phyloP scores from a whole-genome alignment of 1,284 basidiomycete genomes.

The Tilletia walkeri region DNA sequence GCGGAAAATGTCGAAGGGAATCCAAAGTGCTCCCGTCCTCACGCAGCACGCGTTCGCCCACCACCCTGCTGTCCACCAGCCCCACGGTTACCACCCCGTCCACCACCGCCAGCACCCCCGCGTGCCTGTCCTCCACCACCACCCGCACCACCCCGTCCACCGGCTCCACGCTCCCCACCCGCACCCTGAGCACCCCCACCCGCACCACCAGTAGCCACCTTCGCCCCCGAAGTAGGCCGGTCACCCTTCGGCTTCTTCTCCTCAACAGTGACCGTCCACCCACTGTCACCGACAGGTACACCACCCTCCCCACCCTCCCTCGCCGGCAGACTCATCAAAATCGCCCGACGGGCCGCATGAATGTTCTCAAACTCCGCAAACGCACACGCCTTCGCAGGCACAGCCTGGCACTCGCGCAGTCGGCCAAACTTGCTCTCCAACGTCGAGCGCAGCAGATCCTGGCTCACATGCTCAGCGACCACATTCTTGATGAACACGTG shows the following conservation, averaged over 20 bases:
- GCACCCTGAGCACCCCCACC: neutral
- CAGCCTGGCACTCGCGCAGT: slow-evolving; percentile 83
- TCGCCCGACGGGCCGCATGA: slow-evolving; percentile 80
- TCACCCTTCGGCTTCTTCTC: slow-evolving; percentile 63
- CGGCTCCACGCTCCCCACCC: neutral
- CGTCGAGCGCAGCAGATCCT: slow-evolving; percentile 63
- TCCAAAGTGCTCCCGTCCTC: neutral
- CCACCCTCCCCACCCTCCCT: slow-evolving; percentile 80
- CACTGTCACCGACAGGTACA: slow-evolving; percentile 67
- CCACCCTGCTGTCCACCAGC: neutral
- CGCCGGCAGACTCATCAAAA: slow-evolving; percentile 68
- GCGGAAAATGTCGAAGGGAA: neutral
- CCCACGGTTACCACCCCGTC: neutral
- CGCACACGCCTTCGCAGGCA: slow-evolving; percentile 83
- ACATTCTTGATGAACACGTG: slow-evolving; percentile 61
- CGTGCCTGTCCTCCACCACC: neutral
- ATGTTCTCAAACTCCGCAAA: slow-evolving; percentile 83
- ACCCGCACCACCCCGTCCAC: neutral
- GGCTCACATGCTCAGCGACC: slow-evolving; percentile 72
- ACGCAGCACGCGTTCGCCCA: neutral
- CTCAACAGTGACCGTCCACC: slow-evolving; percentile 73
- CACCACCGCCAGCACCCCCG: slow-evolving; percentile 3
- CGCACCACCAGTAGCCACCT: neutral
- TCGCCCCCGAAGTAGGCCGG: neutral
- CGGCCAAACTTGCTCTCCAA: slow-evolving; percentile 75